Evolutionary conservation across 768 basidiomycete genomes (phyloP).

Genomic region (Paxillus ammoniavirescens): DNA sequence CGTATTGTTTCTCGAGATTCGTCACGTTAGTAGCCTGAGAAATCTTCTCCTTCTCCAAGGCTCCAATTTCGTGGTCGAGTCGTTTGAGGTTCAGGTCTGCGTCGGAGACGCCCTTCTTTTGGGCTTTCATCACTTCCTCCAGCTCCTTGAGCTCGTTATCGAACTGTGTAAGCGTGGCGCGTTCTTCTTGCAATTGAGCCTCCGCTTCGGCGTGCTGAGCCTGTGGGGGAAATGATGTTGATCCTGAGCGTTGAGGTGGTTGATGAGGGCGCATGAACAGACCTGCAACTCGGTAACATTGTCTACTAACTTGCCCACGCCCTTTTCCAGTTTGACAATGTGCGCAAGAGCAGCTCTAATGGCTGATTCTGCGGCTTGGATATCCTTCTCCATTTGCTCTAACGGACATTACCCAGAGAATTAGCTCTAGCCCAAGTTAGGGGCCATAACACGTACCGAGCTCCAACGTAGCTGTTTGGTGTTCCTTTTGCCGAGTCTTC

Average conservation of each 20-base stretch:
- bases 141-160: conserved; percentile 86
- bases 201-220: conserved; percentile 63
- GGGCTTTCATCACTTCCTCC: conserved; percentile 76
- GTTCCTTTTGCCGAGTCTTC: conserved; percentile 86
- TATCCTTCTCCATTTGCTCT: conserved; percentile 34
- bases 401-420: background rate
- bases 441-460: conserved; percentile 54
- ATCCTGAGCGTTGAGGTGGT: background rate
- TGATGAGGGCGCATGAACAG: background rate
- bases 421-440: background rate
- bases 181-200: conserved; percentile 75
- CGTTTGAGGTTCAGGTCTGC: conserved; percentile 64
- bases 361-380: conserved; percentile 19
- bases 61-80: conserved; percentile 67
- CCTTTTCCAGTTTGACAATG: conserved; percentile 55
- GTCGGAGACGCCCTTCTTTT: conserved; percentile 68
- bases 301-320: conserved; percentile 57
- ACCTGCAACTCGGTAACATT: conserved; percentile 38
- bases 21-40: conserved; percentile 49
- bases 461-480: conserved; percentile 84
- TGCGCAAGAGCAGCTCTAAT: conserved; percentile 36
- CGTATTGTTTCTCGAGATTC: conserved; percentile 75
- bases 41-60: conserved; percentile 63
- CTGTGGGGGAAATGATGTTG: conserved; percentile 31
- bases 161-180: conserved; percentile 83